Conservation (phyloP, 2,329 filamentous ascomycete species). For the Aspergillus tubingensis region DNA sequence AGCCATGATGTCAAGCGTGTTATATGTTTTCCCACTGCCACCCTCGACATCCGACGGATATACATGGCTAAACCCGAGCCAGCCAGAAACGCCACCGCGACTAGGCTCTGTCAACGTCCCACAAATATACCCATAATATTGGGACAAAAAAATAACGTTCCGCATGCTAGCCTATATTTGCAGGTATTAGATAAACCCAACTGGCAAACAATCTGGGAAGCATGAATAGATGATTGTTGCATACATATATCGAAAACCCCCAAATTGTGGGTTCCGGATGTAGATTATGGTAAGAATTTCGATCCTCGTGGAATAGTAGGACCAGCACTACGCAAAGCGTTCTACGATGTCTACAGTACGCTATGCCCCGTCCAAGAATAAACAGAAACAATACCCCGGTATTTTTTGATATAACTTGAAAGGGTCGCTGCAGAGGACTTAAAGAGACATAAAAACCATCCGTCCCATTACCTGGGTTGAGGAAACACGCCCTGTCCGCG, state of each 20-base stretch:
- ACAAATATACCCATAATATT: background rate
- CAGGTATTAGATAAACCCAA: no score
- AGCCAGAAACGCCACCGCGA: background rate
- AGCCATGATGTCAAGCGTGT: background rate
- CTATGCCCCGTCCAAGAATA: constrained; percentile 2
- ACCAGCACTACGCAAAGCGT: background rate
- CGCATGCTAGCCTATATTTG: background rate
- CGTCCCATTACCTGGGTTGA: constrained; percentile 35
- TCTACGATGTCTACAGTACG: background rate
- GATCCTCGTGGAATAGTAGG: no score
- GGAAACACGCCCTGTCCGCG: constrained; percentile 39
- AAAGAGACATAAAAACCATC: constrained; percentile 43
- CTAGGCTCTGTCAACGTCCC: background rate
- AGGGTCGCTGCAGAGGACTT: constrained; percentile 43
- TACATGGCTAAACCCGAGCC: constrained; percentile 3
- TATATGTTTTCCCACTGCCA: background rate
- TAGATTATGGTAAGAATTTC: no score
- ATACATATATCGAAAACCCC: no score
- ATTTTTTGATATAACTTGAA: constrained; percentile 44
- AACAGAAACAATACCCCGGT: constrained; percentile 34
- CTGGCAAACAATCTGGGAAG: no score
- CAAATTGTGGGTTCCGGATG: no score
- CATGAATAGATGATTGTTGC: no score
- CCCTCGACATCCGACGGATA: background rate
- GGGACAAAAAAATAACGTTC: background rate